Percentiles rank a stretch among this genome's conserved stretches.
These are phyloP conservation scores for Lentithecium fluviatile DNA, from an alignment of 495 filamentous ascomycete species.

Conservation along the genomic window DNA sequence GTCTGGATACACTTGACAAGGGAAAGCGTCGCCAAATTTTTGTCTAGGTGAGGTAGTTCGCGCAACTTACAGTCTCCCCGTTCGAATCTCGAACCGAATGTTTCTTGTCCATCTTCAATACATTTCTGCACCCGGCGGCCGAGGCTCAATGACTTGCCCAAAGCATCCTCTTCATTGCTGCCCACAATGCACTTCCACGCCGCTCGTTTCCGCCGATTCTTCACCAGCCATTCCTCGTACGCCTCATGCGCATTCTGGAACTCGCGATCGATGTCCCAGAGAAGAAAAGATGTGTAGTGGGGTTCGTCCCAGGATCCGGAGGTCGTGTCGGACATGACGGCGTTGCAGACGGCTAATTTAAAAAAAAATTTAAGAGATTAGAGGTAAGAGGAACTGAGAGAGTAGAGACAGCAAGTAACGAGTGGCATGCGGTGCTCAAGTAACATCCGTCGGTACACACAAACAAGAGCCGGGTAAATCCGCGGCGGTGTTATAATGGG, in stretches of 20 bases:
- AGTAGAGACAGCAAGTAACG: background rate
- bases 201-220: constrained; percentile 1
- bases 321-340: background rate
- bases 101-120: constrained; percentile 11
- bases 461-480: constrained; percentile 12
- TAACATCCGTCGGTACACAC: too few relatives aligned
- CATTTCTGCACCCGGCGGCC: constrained; percentile 10
- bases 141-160: constrained; percentile 11
- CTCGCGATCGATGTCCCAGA: constrained; percentile 33
- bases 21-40: too few relatives aligned
- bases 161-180: constrained; percentile 10
- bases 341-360: background rate
- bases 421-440: background rate
- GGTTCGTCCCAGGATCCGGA: constrained; percentile 18
- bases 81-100: constrained; percentile 20
- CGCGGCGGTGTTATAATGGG: too few relatives aligned
- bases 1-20: too few relatives aligned
- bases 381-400: background rate
- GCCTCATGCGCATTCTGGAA: constrained; percentile 28
- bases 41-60: too few relatives aligned
- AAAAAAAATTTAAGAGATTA: background rate
- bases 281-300: constrained; percentile 16
- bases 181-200: constrained; percentile 11
- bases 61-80: constrained; percentile 23
- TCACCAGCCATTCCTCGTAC: constrained; percentile 24